These are phyloP conservation scores for Hysterium pulicare DNA, from an alignment of 2,329 filamentous ascomycete genomes.

Conservation along the genomic window DNA sequence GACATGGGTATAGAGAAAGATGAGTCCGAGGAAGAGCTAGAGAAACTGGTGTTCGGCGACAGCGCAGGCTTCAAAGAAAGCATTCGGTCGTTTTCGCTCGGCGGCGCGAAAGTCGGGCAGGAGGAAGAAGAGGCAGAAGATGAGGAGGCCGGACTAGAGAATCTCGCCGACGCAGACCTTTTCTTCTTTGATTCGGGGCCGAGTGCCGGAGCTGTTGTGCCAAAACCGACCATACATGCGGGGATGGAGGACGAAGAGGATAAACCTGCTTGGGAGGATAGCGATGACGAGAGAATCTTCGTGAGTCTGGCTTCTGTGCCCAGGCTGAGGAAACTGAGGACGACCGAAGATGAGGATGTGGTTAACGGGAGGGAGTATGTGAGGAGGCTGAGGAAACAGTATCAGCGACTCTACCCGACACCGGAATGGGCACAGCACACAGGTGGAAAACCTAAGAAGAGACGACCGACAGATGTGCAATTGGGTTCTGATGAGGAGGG, in stretches of 20 bases:
- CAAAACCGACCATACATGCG: slow-evolving; percentile 38
- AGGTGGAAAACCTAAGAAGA: slow-evolving; percentile 43
- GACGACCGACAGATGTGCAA: slow-evolving; percentile 43
- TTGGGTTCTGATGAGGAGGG: slow-evolving; percentile 48
- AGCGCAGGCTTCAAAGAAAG: slow-evolving; percentile 75
- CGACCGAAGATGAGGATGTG: slow-evolving; percentile 78
- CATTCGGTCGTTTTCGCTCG: slow-evolving; percentile 58
- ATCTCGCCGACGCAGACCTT: slow-evolving; percentile 74
- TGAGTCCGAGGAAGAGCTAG: slow-evolving; percentile 78
- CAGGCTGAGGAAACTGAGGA: slow-evolving; percentile 76
- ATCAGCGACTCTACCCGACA: slow-evolving; percentile 57
- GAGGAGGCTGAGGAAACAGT: slow-evolving; percentile 75
- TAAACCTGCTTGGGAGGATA: slow-evolving; percentile 81
- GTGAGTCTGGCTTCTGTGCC: slow-evolving; percentile 76
- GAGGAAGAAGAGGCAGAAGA: slow-evolving; percentile 43
- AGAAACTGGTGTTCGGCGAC: slow-evolving; percentile 85
- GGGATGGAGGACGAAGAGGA: slow-evolving; percentile 38
- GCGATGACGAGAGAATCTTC: slow-evolving; percentile 84
- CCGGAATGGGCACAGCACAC: slow-evolving; percentile 59
- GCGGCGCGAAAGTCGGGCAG: slow-evolving; percentile 32
- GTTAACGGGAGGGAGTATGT: slow-evolving; percentile 85
- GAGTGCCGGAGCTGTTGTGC: slow-evolving; percentile 39
- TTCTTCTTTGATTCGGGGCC: slow-evolving; percentile 77
- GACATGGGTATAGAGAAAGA: slow-evolving; percentile 75
- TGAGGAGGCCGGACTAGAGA: slow-evolving; percentile 54